Percentiles rank a stretch among this genome's conserved stretches.
Evolutionary conservation across 129 eudicot species (phyloP).

Genomic region (Flaveria trinervia): DNA sequence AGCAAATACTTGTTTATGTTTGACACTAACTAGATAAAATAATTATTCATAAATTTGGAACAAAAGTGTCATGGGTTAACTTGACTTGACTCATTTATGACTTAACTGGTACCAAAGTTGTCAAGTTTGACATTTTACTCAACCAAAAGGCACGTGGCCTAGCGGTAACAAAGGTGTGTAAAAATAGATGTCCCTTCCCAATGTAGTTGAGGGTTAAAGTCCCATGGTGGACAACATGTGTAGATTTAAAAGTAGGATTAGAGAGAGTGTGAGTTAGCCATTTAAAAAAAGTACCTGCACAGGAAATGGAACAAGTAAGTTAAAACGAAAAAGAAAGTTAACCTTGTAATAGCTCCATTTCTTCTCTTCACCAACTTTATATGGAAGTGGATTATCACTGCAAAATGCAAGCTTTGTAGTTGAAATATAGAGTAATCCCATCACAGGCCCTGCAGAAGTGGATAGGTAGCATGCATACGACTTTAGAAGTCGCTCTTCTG

Average conservation of each 20-base stretch:
- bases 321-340: not conserved
- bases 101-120: not conserved
- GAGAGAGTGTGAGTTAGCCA: too few relatives aligned
- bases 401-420: conserved; percentile 65
- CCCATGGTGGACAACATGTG: too few relatives aligned
- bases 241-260: too few relatives aligned
- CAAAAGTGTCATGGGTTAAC: not conserved
- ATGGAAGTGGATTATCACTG: conserved; percentile 62
- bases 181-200: not conserved
- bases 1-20: not conserved
- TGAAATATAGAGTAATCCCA: conserved; percentile 58
- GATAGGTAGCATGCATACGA: conserved; percentile 63
- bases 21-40: not conserved
- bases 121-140: too few relatives aligned
- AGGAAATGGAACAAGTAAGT: not conserved
- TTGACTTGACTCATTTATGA: too few relatives aligned
- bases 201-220: too few relatives aligned
- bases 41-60: not conserved
- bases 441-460: conserved; percentile 66
- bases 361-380: conserved; percentile 52
- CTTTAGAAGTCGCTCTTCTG: conserved; percentile 54
- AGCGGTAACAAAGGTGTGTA: too few relatives aligned
- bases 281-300: too few relatives aligned
- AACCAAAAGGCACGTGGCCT: too few relatives aligned
- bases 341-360: conserved; percentile 71